Evolutionary conservation across 257 asterid species (phyloP), one percentile per base, ranked within the genome.

Genomic region (Solanum arcanum): DNA sequence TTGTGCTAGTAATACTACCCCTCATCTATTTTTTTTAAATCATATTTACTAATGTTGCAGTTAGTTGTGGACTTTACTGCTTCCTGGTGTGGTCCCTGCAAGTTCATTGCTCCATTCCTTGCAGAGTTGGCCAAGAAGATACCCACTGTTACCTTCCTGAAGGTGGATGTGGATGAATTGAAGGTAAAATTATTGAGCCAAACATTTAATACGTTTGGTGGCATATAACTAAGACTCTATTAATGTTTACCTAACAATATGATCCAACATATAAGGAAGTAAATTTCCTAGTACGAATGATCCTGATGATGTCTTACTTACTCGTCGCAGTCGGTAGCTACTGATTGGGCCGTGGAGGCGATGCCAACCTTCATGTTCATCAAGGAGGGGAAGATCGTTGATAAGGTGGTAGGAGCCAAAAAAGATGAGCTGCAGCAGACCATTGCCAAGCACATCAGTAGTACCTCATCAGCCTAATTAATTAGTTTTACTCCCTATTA

Each of bases 81-180:
- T 82, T 94, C 98, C 73, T 97, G 98, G 99, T 97, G 99, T 70
- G 98, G 98, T 86, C 99, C 99, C 2, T 97, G 98, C 47, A 94
- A 95, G 64, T 86, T 93, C 94, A 94, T 97, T 72, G 94, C 98
- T 76, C 98, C 99, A 5, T 94, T 97, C 89, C 93, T 94, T 13
- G 94, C 94, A 18, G 98, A 94, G 86, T 90, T 95, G 93, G 98
- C 98, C 2, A 95, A 92, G 95, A 95, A 95, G 74, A 87, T 93
- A 41, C 98, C 98, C 25, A 41, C 14, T 86, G 98, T 94, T 42
- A 93, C 93, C 85, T 95, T 97, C 90, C 86, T 95, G 84, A 97
- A 97, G 93, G 99, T 97, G 90, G 98, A 95, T 70, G 94, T 97
- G 21, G 98, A 97, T 88, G 98, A 97, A 84, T 86, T 95, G 90